Evolutionary conservation across 75 land plant species (phyloP).

Genomic region (Picea sitchensis): DNA sequence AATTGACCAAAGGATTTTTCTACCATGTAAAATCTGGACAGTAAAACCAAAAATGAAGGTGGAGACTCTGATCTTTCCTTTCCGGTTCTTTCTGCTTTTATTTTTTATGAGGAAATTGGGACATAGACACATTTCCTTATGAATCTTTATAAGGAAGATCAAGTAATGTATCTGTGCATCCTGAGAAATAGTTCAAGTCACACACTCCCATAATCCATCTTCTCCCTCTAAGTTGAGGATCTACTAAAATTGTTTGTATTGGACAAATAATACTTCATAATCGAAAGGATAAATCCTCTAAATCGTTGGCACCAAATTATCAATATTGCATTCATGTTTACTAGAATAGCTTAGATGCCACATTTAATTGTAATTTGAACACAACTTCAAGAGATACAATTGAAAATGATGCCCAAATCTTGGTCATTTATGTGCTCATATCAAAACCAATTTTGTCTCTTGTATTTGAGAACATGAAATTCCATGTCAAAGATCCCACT

Average conservation of each 20-base stretch:
- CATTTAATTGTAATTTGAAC: neutral
- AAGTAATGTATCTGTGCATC: neutral
- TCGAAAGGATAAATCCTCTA: no score
- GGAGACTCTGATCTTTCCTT: no score
- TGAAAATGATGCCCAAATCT: constrained; percentile 18
- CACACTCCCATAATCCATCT: neutral
- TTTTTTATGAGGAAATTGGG: neutral
- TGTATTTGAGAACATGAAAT: constrained; percentile 49
- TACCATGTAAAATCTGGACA: constrained; percentile 27
- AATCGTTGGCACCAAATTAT: constrained; percentile 16
- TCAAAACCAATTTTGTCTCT: constrained; percentile 73
- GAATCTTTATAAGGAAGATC: neutral
- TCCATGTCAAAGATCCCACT: constrained; percentile 65
- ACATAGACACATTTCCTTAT: neutral
- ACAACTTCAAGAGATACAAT: neutral
- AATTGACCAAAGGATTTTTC: neutral
- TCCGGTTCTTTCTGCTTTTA: no score
- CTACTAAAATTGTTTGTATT: no score
- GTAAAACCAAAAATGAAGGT: no score
- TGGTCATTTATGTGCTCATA: constrained; percentile 43
- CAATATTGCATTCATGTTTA: neutral
- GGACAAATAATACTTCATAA: no score
- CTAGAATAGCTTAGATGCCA: neutral
- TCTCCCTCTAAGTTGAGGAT: neutral
- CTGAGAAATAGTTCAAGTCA: neutral